Evolutionary conservation across 257 asterid species (phyloP).

Genomic region (Nyctanthes arbortristis): DNA sequence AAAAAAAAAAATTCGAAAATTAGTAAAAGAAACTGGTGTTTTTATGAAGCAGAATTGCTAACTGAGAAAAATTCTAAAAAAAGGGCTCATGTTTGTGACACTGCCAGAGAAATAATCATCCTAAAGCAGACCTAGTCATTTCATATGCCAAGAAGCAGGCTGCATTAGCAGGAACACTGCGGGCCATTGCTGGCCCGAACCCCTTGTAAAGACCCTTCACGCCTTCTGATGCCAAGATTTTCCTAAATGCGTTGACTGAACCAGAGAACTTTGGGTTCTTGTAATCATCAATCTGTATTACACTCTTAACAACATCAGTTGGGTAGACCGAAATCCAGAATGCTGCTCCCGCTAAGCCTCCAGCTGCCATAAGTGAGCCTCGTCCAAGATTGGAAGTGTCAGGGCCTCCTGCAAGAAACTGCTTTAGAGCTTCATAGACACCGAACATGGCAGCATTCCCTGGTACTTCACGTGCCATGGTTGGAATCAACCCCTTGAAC

Average conservation of each 20-base stretch:
- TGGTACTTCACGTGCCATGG: slow-evolving; percentile 79
- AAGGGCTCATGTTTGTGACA: not conserved
- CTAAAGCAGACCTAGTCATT: slow-evolving; percentile 70
- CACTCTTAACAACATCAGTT: slow-evolving; percentile 77
- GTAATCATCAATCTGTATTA: slow-evolving; percentile 75
- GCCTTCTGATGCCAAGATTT: slow-evolving; percentile 70
- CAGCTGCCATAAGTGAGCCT: slow-evolving; percentile 66
- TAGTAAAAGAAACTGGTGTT: too few species aligned
- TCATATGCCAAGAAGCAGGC: slow-evolving; percentile 92
- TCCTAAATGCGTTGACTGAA: slow-evolving; percentile 62
- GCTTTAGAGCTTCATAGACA: slow-evolving; percentile 72
- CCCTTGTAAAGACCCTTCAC: slow-evolving; percentile 83
- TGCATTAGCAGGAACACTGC: slow-evolving; percentile 87
- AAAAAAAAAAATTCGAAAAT: too few species aligned
- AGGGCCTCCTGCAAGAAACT: slow-evolving; percentile 62
- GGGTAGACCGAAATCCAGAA: slow-evolving; percentile 77
- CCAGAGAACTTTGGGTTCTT: slow-evolving; percentile 72
- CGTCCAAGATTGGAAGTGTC: slow-evolving; percentile 69
- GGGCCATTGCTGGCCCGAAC: slow-evolving; percentile 86
- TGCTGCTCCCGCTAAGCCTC: slow-evolving; percentile 82
- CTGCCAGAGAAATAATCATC: slow-evolving; percentile 34
- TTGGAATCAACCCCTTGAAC: slow-evolving; percentile 76
- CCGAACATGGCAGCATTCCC: slow-evolving; percentile 91
- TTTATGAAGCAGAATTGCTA: too few species aligned
- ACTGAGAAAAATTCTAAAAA: slow-evolving; percentile 6